Base-by-base conservation (phyloP, 2,329 filamentous ascomycete genomes). In the Venturia effusa region DNA sequence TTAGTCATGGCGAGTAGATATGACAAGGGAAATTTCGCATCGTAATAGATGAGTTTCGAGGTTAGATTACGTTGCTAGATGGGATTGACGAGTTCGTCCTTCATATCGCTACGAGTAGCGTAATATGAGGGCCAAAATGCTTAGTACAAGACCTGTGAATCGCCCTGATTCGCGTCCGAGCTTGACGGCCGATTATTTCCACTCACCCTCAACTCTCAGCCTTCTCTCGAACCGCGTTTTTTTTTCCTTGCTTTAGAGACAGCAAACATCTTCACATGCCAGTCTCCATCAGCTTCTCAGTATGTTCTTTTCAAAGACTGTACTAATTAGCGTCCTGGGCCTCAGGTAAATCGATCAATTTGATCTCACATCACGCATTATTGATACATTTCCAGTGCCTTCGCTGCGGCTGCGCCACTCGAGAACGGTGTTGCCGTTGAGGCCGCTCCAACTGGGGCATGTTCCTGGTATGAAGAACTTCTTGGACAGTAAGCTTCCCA, bases 281-380 rank as follows among this genome's bases (percentile, higher is more conserved):
- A 57, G 51, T 57, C 51, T 11, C 34, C 27, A 57, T 24, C 15
- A 34, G 17, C n/a, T 19, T 57, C 30, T 34, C 51, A 60, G 11
- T 27, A 60, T 60, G 59, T 43, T 40, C 22, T 41, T 60, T 17
- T 40, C 59, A 27, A 27, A 40, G 22, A 60, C 59, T 0, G 59
- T 41, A 41, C 59, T 60, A 40, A 43, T 60, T 41, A 43, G 37
- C 17, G 59, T 60, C 37, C n/a, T 60, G 22, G n/a, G 59, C 59
- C 34, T 41, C 27, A 43, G 59, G 59, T 60, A 60, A 60, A 30
- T 27, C 27, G 59, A 59, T 6, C 34, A 19, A 40, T 1, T n/a
- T n/a, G 4, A 60, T 32, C 27, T 27, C 27, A 60, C 15, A 10
- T 40, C 4, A 19, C 27, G 22, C 37, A 27, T 17, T 40, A 5